Evolutionary conservation across 345 rosid genomes (phyloP).

Genomic region (Anacardium occidentale): DNA sequence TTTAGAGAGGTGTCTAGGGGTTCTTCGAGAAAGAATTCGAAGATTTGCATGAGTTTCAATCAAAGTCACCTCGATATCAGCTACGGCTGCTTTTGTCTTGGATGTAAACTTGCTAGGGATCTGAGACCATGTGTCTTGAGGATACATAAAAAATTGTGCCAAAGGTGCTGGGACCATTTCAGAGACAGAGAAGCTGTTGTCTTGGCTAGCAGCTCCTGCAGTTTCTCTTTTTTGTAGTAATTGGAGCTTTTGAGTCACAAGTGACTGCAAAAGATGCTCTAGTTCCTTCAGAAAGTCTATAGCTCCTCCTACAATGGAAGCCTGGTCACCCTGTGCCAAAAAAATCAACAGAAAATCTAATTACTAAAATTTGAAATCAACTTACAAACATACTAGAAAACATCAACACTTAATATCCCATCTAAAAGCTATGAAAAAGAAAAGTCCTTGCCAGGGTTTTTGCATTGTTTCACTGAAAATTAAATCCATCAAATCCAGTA

Average conservation of each 20-base stretch:
- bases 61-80: constrained; percentile 78
- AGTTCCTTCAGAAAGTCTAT: constrained; percentile 87
- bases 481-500: too few relatives aligned
- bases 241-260: constrained; percentile 63
- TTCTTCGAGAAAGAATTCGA: constrained; percentile 61
- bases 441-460: too few relatives aligned
- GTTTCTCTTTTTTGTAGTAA: constrained; percentile 13
- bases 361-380: too few relatives aligned
- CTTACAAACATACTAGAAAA: not conserved
- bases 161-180: constrained; percentile 29
- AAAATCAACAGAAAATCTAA: not conserved
- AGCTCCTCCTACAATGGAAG: constrained; percentile 89
- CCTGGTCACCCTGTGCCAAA: constrained; percentile 78
- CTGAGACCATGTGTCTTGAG: constrained; percentile 59
- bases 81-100: constrained; percentile 45
- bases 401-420: too few relatives aligned
- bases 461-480: too few relatives aligned
- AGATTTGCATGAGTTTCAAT: constrained; percentile 86
- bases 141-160: constrained; percentile 52
- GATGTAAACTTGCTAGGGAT: constrained; percentile 44
- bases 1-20: constrained; percentile 53
- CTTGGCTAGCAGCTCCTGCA: constrained; percentile 4
- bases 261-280: constrained; percentile 63
- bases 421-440: too few relatives aligned
- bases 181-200: constrained; percentile 12